Percentiles rank a stretch among this genome's conserved stretches.
Evolutionary conservation across 2,329 filamentous ascomycete genomes (phyloP).

Genomic region (Scedosporium apiospermum): DNA sequence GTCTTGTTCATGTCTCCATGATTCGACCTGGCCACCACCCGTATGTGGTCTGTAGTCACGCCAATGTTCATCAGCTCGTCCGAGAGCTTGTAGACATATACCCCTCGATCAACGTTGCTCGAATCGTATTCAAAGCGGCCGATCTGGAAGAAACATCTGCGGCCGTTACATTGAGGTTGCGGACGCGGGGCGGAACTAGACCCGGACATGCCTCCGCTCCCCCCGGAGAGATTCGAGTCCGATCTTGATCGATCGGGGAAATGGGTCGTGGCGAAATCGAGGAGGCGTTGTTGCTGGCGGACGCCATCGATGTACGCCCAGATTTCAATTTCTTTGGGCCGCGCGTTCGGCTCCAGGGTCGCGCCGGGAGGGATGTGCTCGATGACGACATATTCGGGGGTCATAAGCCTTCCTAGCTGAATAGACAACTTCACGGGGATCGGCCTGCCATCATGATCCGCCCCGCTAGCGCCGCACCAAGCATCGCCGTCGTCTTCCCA

Average conservation of each 20-base stretch:
- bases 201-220: too few species aligned
- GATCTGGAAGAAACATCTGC: constrained; percentile 43
- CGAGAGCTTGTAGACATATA: constrained; percentile 45
- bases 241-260: constrained; percentile 20
- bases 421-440: constrained; percentile 58
- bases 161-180: constrained; percentile 4
- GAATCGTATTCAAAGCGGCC: constrained; percentile 45
- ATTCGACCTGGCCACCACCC: constrained; percentile 48
- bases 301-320: constrained; percentile 50
- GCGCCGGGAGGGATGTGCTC: constrained; percentile 60
- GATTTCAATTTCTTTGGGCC: constrained; percentile 60
- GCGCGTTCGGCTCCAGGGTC: constrained; percentile 50
- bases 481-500: constrained; percentile 81
- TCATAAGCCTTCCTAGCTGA: constrained; percentile 44
- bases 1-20: constrained; percentile 49
- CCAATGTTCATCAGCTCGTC: constrained; percentile 37
- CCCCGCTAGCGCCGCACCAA: constrained; percentile 60
- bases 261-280: constrained; percentile 31
- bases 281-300: constrained; percentile 26
- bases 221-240: too few species aligned
- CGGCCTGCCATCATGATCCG: constrained; percentile 29
- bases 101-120: constrained; percentile 28
- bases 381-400: constrained; percentile 60
- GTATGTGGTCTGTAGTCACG: constrained; percentile 39
- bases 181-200: too few species aligned